phyloP scores from a whole-genome alignment of 768 basidiomycete genomes.

The Termitomyces sp. region DNA sequence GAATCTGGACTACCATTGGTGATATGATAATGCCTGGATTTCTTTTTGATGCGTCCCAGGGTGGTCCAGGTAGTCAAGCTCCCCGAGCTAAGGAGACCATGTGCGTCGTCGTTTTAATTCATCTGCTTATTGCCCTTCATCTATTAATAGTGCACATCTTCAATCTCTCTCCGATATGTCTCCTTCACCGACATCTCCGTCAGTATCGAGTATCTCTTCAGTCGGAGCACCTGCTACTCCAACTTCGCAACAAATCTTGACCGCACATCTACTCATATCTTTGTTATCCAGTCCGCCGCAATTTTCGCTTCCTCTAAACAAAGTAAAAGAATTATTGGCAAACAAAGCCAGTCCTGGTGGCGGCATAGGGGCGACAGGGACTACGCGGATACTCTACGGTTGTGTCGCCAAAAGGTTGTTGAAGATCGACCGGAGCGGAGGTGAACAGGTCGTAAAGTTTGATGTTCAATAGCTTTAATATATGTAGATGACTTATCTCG shows the following conservation, averaged over 20 bases:
- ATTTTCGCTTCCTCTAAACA: constrained; percentile 54
- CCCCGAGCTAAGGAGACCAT: constrained; percentile 56
- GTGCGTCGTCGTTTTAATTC: constrained; percentile 28
- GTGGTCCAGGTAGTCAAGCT: constrained; percentile 28
- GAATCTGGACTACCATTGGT: constrained; percentile 62
- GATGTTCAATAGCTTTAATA: constrained; percentile 33
- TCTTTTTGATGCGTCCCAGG: constrained; percentile 27
- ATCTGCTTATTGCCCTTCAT: constrained; percentile 1
- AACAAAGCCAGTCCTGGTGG: constrained; percentile 33
- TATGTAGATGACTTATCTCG: neutral
- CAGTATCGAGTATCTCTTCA: constrained; percentile 47
- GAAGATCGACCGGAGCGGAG: constrained; percentile 68
- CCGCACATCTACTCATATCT: constrained; percentile 56
- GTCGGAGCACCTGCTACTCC: constrained; percentile 27
- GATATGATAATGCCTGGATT: constrained; percentile 59
- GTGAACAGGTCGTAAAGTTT: constrained; percentile 74
- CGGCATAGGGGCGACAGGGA: constrained; percentile 32
- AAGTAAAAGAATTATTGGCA: constrained; percentile 52
- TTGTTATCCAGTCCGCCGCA: constrained; percentile 49
- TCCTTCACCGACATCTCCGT: constrained; percentile 51
- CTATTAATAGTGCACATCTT: constrained; percentile 43
- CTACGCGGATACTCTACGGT: constrained; percentile 61
- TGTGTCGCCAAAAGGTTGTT: constrained; percentile 79
- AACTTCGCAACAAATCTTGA: constrained; percentile 66
- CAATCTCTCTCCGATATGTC: constrained; percentile 44